Evolutionary conservation across 495 filamentous ascomycete species (phyloP).

Genomic region (Penicillium flavigenum): DNA sequence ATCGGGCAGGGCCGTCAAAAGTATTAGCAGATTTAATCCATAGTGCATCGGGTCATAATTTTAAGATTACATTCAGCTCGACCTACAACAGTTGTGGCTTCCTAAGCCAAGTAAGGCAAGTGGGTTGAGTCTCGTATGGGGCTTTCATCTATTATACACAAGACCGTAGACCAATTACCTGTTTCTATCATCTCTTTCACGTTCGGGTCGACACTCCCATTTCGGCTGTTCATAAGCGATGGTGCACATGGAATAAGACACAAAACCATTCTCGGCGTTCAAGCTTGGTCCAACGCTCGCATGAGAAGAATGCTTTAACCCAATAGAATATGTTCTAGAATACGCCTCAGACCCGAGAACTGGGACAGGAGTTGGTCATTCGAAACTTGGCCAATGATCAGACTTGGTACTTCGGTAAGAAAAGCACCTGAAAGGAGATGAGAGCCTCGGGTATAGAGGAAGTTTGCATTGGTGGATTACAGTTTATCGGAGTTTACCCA

Average conservation of each 20-base stretch:
- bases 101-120: neutral
- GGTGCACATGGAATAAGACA: neutral
- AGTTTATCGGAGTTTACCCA: too few relatives aligned
- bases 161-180: neutral
- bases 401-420: neutral
- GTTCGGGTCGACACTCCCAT: neutral
- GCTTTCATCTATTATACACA: neutral
- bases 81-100: neutral
- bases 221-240: neutral
- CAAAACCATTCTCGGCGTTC: neutral
- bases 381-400: constrained; percentile 2
- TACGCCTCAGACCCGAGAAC: neutral
- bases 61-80: neutral
- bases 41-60: neutral
- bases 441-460: neutral
- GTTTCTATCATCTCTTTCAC: neutral
- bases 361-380: neutral
- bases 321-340: neutral
- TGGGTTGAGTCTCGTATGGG: neutral
- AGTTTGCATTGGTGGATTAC: too few relatives aligned
- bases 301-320: neutral
- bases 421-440: neutral
- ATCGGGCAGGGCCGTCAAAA: neutral
- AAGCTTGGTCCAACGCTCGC: neutral
- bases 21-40: neutral